Base-by-base conservation (phyloP, 352 stramenopile genomes). In the Phytophthora fragariae region DNA sequence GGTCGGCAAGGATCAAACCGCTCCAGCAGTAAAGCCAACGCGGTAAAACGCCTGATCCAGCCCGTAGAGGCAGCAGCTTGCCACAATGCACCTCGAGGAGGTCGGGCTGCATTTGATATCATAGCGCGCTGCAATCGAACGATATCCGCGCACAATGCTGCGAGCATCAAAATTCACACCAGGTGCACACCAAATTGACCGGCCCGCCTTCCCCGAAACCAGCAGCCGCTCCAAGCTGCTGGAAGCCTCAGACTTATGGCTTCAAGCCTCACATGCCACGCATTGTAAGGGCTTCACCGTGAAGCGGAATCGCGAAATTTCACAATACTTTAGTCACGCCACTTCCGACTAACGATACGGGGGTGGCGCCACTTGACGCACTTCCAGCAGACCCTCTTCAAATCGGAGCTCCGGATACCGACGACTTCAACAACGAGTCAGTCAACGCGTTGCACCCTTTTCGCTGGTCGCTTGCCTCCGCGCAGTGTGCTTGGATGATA, bases 151-250 rank as follows among this genome's bases (percentile, higher is more conserved):
- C 49, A 19, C 59, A 73, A 73, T 73, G 66, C 52, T 59, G 52
- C 66, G 66, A 67, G 44, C 66, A 50, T 17, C 59, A 68, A 73
- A 58, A 62, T 8, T 7, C 24, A 50, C 57, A 64, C 29, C 19
- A 47, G 17, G n/a, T 27, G 19, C 41, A 62, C 50, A 68, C 11
- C 52, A 62, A 57, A 49, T 17, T 56, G 21, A 10, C 19, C 19
- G 2, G 21, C 61, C 31, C 15, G 39, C 39, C 41, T 47, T 69
- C 41, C 53, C 9, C 17, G 14, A 57, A 69, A 50, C 27, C 62
- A 57, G 54, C 64, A 55, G 64, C 24, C 55, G 64, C 15, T 27
- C 24, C 24, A 27, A 27, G 24, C 24, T 27, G 24, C 24, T 27
- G 24, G 24, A 27, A 27, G 24, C 24, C 24, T 27, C 24, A 3